Percentiles rank a stretch among this genome's conserved stretches.
Conservation (phyloP, 305 asterid genomes). For the Coffea humblotiana region DNA sequence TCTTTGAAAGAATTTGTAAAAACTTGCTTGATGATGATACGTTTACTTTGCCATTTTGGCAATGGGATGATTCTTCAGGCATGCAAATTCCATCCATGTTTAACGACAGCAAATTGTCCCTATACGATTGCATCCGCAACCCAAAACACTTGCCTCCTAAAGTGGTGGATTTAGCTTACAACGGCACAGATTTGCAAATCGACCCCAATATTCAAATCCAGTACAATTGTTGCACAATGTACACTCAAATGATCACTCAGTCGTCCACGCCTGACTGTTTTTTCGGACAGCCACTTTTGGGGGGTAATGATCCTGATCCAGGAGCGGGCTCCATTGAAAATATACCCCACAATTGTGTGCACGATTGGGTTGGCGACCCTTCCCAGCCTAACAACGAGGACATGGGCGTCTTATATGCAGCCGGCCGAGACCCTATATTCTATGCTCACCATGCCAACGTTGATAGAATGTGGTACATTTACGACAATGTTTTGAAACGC, state of each 20-base stretch:
- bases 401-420: constrained; percentile 51
- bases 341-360: constrained; percentile 26
- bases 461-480: constrained; percentile 19
- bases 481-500: constrained; percentile 1
- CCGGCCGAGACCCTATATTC: constrained; percentile 28
- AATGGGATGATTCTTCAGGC: constrained; percentile 57
- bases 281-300: constrained; percentile 31
- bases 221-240: constrained; percentile 43
- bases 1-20: constrained; percentile 49
- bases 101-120: constrained; percentile 18
- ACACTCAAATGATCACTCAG: constrained; percentile 49
- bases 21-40: constrained; percentile 52
- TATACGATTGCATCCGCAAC: constrained; percentile 37
- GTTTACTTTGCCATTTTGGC: constrained; percentile 57
- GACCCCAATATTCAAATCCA: constrained; percentile 26
- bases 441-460: neutral
- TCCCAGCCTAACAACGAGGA: constrained; percentile 33
- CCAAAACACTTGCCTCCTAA: constrained; percentile 39
- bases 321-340: constrained; percentile 22
- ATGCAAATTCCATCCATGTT: constrained; percentile 40
- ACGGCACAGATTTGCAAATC: neutral
- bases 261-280: constrained; percentile 30
- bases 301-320: constrained; percentile 28
- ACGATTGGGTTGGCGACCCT: constrained; percentile 40
- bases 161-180: constrained; percentile 40